These are phyloP conservation scores for Sphagnurus paluster DNA, from an alignment of 1,284 basidiomycete genomes.

Conservation along the genomic window DNA sequence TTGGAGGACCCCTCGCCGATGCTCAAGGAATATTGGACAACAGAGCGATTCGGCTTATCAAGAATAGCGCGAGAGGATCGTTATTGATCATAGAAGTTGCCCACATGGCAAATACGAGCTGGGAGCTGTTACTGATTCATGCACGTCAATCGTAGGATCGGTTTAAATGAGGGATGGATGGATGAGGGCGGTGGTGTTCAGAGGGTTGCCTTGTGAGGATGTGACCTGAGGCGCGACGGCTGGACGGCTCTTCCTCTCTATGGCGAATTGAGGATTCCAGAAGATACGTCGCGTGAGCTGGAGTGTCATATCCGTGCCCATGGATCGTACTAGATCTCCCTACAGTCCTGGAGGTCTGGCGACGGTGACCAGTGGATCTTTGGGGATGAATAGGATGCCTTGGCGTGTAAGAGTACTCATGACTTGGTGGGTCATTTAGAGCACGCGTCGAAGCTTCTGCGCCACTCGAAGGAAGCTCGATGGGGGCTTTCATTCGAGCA, in stretches of 20 bases:
- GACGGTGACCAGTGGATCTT: background rate
- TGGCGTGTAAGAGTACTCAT: background rate
- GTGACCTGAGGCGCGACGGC: background rate
- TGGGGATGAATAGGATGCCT: background rate
- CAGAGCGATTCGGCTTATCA: too few relatives aligned
- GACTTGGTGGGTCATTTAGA: background rate
- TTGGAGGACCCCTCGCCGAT: too few relatives aligned
- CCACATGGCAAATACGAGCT: too few relatives aligned
- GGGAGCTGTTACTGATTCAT: too few relatives aligned
- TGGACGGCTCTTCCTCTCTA: background rate
- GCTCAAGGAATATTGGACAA: too few relatives aligned
- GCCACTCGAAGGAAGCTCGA: background rate
- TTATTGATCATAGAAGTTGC: too few relatives aligned
- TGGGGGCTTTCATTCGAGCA: constrained; percentile 9
- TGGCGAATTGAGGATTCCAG: background rate
- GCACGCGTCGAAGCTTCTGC: background rate
- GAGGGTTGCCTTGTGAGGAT: constrained; percentile 3
- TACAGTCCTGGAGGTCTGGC: background rate
- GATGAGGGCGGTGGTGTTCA: background rate
- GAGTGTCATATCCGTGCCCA: background rate
- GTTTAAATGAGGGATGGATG: background rate
- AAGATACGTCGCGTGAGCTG: background rate
- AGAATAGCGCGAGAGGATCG: too few relatives aligned
- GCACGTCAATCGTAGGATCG: too few relatives aligned
- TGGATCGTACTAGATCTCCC: background rate